Evolutionary conservation across 257 asterid genomes (phyloP), one percentile per base, ranked within the genome.

Genomic region (Ballota nigra): DNA sequence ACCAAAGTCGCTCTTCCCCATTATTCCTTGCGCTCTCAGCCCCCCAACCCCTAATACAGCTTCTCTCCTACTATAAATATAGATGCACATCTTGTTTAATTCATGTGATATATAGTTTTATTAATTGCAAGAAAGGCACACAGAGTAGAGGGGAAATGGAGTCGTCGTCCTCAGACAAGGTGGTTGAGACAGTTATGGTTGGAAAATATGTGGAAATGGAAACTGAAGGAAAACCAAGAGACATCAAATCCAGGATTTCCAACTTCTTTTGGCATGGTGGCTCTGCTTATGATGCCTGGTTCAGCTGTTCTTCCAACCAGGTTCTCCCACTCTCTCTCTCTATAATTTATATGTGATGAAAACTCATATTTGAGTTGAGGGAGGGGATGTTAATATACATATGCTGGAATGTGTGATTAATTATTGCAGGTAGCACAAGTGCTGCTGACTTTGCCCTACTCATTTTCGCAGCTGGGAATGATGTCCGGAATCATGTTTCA

Each of bases 261-360:
- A 83, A 84, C 70, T 77, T 92, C 4, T 85, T 92, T 64, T 92
- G 98, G 98, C 96, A 89, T 62, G 98, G 98, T 29, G 98, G 98
- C 62, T 92, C 98, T 12, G 86, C 84, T n/a, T 92, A 89, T 69
- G 98, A 92, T 76, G 98, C 98, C 67, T 92, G 98, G 98, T 92
- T 92, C 79, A 92, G 98, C 80, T 89, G 98, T 34, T 87, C 97
- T 71, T 92, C 97, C 10, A 89, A 91, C 77, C 97, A 89, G 95
- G 97, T 33, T 16, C 8, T 52, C 15, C 8, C 9, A 0, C 0
- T 0, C 1, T 22, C 15, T 24, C 15, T 3, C 23, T 8, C 4
- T 1, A 9, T 3, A 10, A 8, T 33, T 5, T 33, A 4, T 5
- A 4, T 33, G 1, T 33, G n/a, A n/a, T n/a, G n/a, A n/a, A n/a